Evolutionary conservation across 306 rosid genomes (phyloP).

Genomic region (Castanopsis chinensis): DNA sequence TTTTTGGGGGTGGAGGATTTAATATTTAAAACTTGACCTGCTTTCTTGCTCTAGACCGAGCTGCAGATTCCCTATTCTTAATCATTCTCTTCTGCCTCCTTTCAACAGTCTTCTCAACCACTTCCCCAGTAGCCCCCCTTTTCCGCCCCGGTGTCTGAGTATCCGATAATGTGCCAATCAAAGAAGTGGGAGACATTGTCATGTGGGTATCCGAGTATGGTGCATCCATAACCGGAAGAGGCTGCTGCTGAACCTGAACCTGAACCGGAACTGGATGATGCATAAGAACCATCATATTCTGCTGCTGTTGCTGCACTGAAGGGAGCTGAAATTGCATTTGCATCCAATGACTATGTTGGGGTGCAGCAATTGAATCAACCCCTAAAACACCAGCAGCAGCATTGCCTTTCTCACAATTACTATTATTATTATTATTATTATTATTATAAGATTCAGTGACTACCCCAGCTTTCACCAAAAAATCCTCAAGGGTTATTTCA

Average conservation of each 20-base stretch:
- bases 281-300: slow-evolving; percentile 61
- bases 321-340: no score
- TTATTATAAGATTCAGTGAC: slow-evolving; percentile 57
- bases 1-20: no score
- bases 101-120: slow-evolving; percentile 78
- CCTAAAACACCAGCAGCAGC: slow-evolving; percentile 29
- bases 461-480: slow-evolving; percentile 89
- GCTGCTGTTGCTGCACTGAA: slow-evolving; percentile 57
- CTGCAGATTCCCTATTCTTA: slow-evolving; percentile 96
- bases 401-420: no score
- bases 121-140: slow-evolving; percentile 61
- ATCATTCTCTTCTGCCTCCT: slow-evolving; percentile 96
- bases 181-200: slow-evolving; percentile 50
- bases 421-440: slow-evolving; percentile 22
- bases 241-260: slow-evolving; percentile 45
- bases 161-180: slow-evolving; percentile 67
- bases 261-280: slow-evolving; percentile 33
- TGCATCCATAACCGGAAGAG: slow-evolving; percentile 58
- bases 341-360: slow-evolving; percentile 58
- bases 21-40: slow-evolving; percentile 46
- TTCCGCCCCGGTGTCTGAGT: slow-evolving; percentile 60
- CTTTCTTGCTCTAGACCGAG: slow-evolving; percentile 96
- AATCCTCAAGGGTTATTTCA: slow-evolving; percentile 96
- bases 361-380: slow-evolving; percentile 40
- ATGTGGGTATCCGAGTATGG: slow-evolving; percentile 61